Percentiles rank a stretch among this genome's conserved stretches.
Conservation (phyloP, 2,329 filamentous ascomycete species). For the Myriosclerotinia duriaeana region DNA sequence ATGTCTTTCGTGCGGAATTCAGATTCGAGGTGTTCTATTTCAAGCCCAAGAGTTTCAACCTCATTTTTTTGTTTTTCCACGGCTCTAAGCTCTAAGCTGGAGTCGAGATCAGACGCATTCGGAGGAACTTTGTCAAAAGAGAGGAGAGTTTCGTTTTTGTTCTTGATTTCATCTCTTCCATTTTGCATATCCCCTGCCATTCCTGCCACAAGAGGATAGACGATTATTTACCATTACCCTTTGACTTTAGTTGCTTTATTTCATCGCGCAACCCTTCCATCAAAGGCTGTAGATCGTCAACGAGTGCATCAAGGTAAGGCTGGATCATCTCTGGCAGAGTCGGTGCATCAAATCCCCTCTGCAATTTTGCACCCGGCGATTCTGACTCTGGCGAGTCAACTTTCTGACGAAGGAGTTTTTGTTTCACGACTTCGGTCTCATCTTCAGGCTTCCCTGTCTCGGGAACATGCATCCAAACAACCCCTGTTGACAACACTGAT, state of each 20-base stretch:
- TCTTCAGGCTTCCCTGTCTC: too few species aligned
- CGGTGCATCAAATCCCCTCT: neutral
- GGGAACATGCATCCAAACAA: neutral
- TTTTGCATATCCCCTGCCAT: neutral
- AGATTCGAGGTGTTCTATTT: too few species aligned
- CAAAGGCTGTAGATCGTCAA: neutral
- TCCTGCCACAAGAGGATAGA: neutral
- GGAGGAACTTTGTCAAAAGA: neutral
- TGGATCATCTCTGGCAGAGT: neutral
- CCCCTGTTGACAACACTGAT: rapidly evolving
- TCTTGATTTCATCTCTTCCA: neutral
- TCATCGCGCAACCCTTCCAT: neutral
- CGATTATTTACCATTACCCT: neutral
- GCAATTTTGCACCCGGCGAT: neutral
- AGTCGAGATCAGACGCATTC: neutral
- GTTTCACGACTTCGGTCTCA: neutral
- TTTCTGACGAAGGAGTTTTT: neutral
- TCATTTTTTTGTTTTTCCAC: too few species aligned
- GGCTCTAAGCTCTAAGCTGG: too few species aligned
- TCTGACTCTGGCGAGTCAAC: neutral
- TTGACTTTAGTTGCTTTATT: neutral
- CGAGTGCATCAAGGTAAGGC: neutral
- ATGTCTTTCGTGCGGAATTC: too few species aligned
- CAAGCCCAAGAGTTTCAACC: too few species aligned
- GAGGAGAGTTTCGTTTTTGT: neutral